A percentile compares a stretch with the other conserved stretches of the same genome.
These are phyloP conservation scores for Alopecurus myosuroides DNA, from an alignment of 176 grass and related monocot genomes.

Conservation along the genomic window DNA sequence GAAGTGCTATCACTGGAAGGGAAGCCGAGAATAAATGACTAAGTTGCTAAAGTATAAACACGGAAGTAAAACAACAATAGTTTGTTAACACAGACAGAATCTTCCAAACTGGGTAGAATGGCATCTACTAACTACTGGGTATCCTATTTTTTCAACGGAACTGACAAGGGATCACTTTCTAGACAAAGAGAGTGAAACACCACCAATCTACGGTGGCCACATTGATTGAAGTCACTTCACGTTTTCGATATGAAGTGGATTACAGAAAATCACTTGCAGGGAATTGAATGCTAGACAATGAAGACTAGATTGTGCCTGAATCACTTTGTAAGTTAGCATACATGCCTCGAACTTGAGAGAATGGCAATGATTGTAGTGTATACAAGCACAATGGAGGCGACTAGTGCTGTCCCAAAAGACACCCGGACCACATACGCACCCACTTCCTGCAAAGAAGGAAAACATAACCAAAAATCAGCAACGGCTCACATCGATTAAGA, in stretches of 20 bases:
- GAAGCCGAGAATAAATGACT: conserved; percentile 15
- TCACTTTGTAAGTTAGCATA: background rate
- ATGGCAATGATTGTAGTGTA: conserved; percentile 95
- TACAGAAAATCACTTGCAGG: background rate
- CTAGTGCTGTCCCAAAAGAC: conserved; percentile 88
- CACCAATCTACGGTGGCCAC: background rate
- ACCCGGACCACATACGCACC: conserved; percentile 83
- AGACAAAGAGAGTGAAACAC: background rate
- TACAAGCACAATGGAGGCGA: conserved; percentile 89
- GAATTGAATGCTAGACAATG: background rate
- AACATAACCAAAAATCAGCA: conserved; percentile 25
- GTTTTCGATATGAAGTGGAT: background rate
- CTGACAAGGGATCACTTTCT: background rate
- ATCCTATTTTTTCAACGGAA: background rate
- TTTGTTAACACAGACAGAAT: background rate
- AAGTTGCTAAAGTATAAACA: background rate
- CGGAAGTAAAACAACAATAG: background rate
- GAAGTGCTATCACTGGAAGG: conserved; percentile 31
- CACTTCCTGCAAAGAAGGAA: conserved; percentile 48
- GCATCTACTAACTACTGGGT: background rate
- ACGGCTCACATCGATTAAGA: background rate
- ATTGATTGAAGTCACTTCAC: background rate
- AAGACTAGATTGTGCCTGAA: background rate
- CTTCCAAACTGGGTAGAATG: background rate
- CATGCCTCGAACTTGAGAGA: conserved; percentile 68